Conservation (phyloP, 495 filamentous ascomycete species). For the Penicillium cosmopolitanum region DNA sequence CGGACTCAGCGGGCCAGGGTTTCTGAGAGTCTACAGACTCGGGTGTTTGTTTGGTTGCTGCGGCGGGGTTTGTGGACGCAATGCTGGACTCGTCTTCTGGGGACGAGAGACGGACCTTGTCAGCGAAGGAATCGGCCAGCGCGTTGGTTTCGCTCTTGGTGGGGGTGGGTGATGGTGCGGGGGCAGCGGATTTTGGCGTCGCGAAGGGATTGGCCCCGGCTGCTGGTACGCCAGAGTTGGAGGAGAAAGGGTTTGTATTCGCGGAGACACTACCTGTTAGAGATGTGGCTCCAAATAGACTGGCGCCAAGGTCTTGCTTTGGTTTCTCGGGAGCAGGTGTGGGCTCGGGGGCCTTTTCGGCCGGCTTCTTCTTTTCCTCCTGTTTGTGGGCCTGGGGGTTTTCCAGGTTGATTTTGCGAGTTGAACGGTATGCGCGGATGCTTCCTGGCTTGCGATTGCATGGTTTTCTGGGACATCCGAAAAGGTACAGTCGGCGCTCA, state of each 20-base stretch:
- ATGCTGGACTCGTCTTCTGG: slow-evolving; percentile 19
- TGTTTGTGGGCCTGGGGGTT: slow-evolving; percentile 25
- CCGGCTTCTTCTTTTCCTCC: slow-evolving; percentile 25
- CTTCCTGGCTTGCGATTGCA: slow-evolving; percentile 85
- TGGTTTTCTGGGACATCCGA: slow-evolving; percentile 73
- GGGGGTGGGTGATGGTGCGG: slow-evolving; percentile 32
- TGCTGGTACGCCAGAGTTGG: slow-evolving; percentile 24
- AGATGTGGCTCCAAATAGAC: slow-evolving; percentile 55
- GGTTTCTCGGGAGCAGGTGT: slow-evolving; percentile 28
- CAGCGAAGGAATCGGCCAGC: slow-evolving; percentile 75
- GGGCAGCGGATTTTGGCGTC: slow-evolving; percentile 43
- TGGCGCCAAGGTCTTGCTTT: slow-evolving; percentile 59
- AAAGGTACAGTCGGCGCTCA: slow-evolving; percentile 84
- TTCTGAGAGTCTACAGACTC: slow-evolving; percentile 38
- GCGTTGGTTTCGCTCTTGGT: slow-evolving; percentile 29
- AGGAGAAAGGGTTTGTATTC: slow-evolving; percentile 62
- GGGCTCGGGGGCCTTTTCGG: slow-evolving; percentile 34
- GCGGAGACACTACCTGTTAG: slow-evolving; percentile 51
- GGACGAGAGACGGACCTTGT: slow-evolving; percentile 60
- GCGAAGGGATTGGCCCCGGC: slow-evolving; percentile 52
- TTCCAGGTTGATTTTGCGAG: slow-evolving; percentile 47
- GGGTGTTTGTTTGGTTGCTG: slow-evolving; percentile 38
- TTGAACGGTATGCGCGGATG: slow-evolving; percentile 69
- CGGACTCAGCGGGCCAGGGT: slow-evolving; percentile 73
- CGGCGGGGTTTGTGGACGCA: slow-evolving; percentile 27